A percentile compares a stretch with the other conserved stretches of the same genome.
phyloP scores from a whole-genome alignment of 345 rosid species.

The Pelargonium nanum region DNA sequence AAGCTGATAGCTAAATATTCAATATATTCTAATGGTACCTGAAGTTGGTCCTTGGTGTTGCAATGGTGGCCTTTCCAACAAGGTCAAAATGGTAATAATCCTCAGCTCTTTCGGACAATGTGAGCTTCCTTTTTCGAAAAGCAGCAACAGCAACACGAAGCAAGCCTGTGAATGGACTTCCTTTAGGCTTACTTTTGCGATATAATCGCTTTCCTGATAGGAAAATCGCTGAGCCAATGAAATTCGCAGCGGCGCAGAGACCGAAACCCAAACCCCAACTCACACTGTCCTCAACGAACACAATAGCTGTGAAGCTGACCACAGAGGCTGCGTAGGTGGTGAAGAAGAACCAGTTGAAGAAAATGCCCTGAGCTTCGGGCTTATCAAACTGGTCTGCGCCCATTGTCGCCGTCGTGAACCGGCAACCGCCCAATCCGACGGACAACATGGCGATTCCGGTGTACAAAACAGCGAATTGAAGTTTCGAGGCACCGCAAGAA shows the following conservation, averaged over 20 bases:
- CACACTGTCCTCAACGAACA: slow-evolving; percentile 32
- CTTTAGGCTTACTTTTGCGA: slow-evolving; percentile 23
- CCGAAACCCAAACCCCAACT: slow-evolving; percentile 50
- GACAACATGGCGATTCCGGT: slow-evolving; percentile 24
- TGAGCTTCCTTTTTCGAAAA: slow-evolving; percentile 23
- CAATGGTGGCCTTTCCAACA: too few relatives aligned
- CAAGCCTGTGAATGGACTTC: slow-evolving; percentile 36
- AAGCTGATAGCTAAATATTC: too few relatives aligned
- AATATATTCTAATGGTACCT: too few relatives aligned
- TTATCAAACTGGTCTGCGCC: slow-evolving; percentile 40
- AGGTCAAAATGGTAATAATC: slow-evolving; percentile 31
- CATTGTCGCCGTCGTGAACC: slow-evolving; percentile 26
- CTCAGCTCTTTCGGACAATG: slow-evolving; percentile 16
- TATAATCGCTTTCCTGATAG: slow-evolving; percentile 30
- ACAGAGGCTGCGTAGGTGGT: slow-evolving; percentile 11
- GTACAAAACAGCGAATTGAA: slow-evolving; percentile 31
- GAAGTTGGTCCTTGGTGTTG: too few relatives aligned
- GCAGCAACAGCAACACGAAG: slow-evolving; percentile 36
- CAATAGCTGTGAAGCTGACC: slow-evolving; percentile 21
- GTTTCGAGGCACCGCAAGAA: slow-evolving; percentile 27
- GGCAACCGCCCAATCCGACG: slow-evolving; percentile 24
- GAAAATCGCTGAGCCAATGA: slow-evolving; percentile 24
- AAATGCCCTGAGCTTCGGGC: slow-evolving; percentile 25
- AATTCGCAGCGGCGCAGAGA: slow-evolving; percentile 20
- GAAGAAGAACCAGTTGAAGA: slow-evolving; percentile 45